phyloP scores from a whole-genome alignment of 306 rosid genomes.

The Lagenaria siceraria region DNA sequence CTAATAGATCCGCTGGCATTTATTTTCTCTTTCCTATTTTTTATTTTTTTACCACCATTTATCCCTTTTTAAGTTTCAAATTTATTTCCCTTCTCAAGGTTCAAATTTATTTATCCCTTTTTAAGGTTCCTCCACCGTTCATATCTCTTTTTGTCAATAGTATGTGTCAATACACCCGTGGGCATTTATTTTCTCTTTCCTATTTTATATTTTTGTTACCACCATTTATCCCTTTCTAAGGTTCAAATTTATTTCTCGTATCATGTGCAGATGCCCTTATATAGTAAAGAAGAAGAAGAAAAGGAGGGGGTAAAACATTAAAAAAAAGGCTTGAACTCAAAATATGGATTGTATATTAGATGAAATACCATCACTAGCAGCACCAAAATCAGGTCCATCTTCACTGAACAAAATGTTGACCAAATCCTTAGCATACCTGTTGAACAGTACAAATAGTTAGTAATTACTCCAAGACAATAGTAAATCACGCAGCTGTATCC shows the following conservation, averaged over 20 bases:
- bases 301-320: not conserved
- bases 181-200: no score
- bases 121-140: not conserved
- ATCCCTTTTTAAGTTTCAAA: not conserved
- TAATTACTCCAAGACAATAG: not conserved
- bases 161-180: not conserved
- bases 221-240: not conserved
- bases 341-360: constrained; percentile 1
- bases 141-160: not conserved
- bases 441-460: constrained; percentile 16
- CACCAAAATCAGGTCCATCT: constrained; percentile 93
- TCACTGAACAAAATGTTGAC: constrained; percentile 59
- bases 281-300: not conserved
- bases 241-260: not conserved
- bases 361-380: constrained; percentile 92
- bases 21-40: not conserved
- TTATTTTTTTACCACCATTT: not conserved
- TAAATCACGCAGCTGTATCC: constrained; percentile 2
- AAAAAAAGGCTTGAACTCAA: not conserved
- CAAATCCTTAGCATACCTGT: constrained; percentile 90
- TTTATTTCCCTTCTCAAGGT: not conserved
- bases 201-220: not conserved
- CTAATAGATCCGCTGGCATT: not conserved
- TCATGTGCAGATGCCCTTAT: not conserved
- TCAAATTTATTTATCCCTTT: not conserved